Conservation (phyloP, 306 rosid genomes). For the Castanea crenata region DNA sequence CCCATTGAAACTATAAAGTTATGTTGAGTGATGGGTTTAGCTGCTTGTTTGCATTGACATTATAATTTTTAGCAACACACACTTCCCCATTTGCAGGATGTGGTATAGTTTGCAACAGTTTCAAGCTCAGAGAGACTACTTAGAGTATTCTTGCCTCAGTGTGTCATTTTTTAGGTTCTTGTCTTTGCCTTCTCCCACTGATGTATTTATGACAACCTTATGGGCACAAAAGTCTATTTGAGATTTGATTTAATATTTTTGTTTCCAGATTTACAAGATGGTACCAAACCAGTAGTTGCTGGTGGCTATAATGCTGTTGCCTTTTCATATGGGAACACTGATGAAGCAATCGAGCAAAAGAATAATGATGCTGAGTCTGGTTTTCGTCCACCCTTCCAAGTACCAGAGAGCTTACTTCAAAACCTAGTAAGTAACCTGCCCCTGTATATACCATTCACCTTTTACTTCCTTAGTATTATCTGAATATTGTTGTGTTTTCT, state of each 20-base stretch:
- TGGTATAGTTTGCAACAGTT: constrained; percentile 58
- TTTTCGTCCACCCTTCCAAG: constrained; percentile 63
- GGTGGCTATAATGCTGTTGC: constrained; percentile 57
- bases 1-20: no score
- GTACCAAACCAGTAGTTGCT: constrained; percentile 22
- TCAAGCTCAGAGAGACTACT: constrained; percentile 54
- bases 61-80: constrained; percentile 33
- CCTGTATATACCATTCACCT: constrained; percentile 3
- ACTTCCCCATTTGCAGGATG: constrained; percentile 63
- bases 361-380: constrained; percentile 34
- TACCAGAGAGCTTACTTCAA: constrained; percentile 64
- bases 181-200: constrained; percentile 2
- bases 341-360: constrained; percentile 34
- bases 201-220: constrained; percentile 16
- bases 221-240: constrained; percentile 2
- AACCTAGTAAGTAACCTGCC: constrained; percentile 60
- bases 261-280: constrained; percentile 44
- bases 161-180: constrained; percentile 13
- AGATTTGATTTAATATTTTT: constrained; percentile 30
- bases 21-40: background rate
- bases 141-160: constrained; percentile 47
- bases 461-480: constrained; percentile 26
- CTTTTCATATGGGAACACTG: constrained; percentile 59
- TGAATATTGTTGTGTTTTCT: constrained; percentile 34
- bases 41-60: constrained; percentile 12